Base-by-base conservation (phyloP, 345 rosid genomes). In the Aquilaria yunnanensis region DNA sequence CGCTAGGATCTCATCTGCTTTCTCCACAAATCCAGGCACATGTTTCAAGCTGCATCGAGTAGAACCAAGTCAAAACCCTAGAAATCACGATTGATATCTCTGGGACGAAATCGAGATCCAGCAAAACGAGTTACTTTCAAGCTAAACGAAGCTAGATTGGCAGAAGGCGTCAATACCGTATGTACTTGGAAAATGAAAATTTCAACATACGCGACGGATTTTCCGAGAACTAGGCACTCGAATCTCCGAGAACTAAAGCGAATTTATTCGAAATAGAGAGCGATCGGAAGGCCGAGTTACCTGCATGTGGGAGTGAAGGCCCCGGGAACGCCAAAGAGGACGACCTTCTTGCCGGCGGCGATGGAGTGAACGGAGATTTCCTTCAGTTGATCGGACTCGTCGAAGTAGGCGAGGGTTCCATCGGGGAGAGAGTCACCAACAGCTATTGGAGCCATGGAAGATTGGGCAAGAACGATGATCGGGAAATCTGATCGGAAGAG, bases 301-400 rank as follows among this genome's bases (percentile, higher is more conserved):
- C 99, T 94, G 93, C 99, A 94, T 55, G 99, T 94, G 30, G 99
- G 97, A 29, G 99, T 94, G 77, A 94, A 94, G 62, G 99, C 99
- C 54, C 99, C 99, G 72, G 99, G 99, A 49, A 94, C 99, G 32
- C 95, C 99, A 55, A 94, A 83, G 69, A 94, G 71, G 62, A 94
- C 43, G 70, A 86, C 79, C 78, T 85, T 90, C 74, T 90, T 94
- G 64, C 96, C 96, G 61, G 91, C 79, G 62, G 89, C 91, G 51
- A 90, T 83, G 47, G 99, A 73, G 83, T 90, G 91, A 6, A 90
- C 71, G 59, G 96, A 85, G 23, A 82, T 85, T 12, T 78, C 67
- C 78, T 90, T 92, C 56, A 90, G 80, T 69, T 90, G 85, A 74
- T 88, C 97, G 60, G 85, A 75, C 58, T 85, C 97, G 69, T 94